Evolutionary conservation across 768 basidiomycete genomes (phyloP), one percentile per base, ranked within the genome.

Genomic region (Suillus spraguei): DNA sequence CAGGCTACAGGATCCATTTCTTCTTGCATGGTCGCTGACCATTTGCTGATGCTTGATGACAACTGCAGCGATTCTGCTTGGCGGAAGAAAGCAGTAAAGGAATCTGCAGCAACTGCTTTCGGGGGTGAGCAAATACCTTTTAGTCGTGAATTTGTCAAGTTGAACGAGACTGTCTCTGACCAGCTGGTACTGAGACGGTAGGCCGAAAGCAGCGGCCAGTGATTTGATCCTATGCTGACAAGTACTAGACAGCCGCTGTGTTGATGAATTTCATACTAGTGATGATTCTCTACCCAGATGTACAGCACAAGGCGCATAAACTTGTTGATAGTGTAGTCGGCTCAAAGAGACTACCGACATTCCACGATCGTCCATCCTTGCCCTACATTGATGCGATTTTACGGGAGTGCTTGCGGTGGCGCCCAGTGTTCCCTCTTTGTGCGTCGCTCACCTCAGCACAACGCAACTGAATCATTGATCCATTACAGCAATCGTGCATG

Each of bases 281-380:
- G 20, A 69, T 69, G 68, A 64, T 64, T 32, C 41, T 63, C n/a
- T 10, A 64, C 5, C 66, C 63, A 32, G 61, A 64, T 8, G 28
- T 69, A n/a, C 68, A 69, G 8, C 55, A 44, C 58, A 75, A 69
- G 32, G 77, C 76, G 22, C 68, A 69, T 22, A 67, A 68, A 20
- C 77, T 78, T 60, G 65, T 69, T 28, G 67, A 69, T 28, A 49
- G 41, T 17, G 60, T 66, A 16, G 52, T 69, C 2, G 64, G 60
- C 9, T 13, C 35, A 8, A 60, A 62, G 10, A 67, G 55, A 11
- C 35, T 69, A 20, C 68, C 68, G 5, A 62, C 56, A 2, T 66
- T 69, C 39, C 60, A 50, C 4, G 68, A 69, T 52, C 68, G 67
- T 44, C 28, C 59, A 6, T 63, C 33, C 28, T 52, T 69, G 2